Evolutionary conservation across 371 early-diverging fungal species (phyloP).

Genomic region (Choanephora cucurbitarum): DNA sequence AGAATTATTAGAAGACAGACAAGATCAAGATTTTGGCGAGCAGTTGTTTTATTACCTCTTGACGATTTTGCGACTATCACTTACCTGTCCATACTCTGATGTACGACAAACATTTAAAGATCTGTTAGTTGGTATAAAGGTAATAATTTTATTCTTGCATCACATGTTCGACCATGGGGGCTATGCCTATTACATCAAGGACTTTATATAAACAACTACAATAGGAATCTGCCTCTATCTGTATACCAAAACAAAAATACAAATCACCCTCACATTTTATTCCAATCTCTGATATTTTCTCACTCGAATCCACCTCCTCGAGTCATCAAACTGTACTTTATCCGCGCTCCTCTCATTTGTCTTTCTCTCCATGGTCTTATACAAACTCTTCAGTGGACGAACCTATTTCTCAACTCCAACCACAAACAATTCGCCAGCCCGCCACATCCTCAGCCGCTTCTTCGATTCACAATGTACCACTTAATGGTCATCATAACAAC

Average conservation of each 20-base stretch:
- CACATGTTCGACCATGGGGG: too few species aligned
- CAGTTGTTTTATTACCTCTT: slow-evolving; percentile 51
- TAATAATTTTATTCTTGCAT: slow-evolving; percentile 14
- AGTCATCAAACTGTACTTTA: slow-evolving; percentile 28
- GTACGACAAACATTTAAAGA: slow-evolving; percentile 55
- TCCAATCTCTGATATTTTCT: slow-evolving; percentile 43
- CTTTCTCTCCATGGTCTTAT: slow-evolving; percentile 53
- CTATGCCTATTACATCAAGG: too few species aligned
- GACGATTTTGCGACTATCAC: slow-evolving; percentile 57
- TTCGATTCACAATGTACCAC: slow-evolving; percentile 6
- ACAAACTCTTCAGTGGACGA: slow-evolving; percentile 13
- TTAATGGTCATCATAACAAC: not conserved
- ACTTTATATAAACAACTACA: too few species aligned
- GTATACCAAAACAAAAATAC: slow-evolving; percentile 56
- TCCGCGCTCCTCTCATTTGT: slow-evolving; percentile 44
- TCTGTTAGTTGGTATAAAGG: slow-evolving; percentile 48
- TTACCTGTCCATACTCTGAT: slow-evolving; percentile 62
- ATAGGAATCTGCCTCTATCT: slow-evolving; percentile 40
- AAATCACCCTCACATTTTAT: slow-evolving; percentile 67
- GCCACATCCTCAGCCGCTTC: not conserved
- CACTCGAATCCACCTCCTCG: slow-evolving; percentile 39
- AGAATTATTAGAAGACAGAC: not conserved
- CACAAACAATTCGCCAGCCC: slow-evolving; percentile 1
- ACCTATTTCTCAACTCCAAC: slow-evolving; percentile 6
- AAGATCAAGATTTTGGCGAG: slow-evolving; percentile 30